Evolutionary conservation across 1,284 basidiomycete genomes (phyloP).

Genomic region (Moniliella sp.): DNA sequence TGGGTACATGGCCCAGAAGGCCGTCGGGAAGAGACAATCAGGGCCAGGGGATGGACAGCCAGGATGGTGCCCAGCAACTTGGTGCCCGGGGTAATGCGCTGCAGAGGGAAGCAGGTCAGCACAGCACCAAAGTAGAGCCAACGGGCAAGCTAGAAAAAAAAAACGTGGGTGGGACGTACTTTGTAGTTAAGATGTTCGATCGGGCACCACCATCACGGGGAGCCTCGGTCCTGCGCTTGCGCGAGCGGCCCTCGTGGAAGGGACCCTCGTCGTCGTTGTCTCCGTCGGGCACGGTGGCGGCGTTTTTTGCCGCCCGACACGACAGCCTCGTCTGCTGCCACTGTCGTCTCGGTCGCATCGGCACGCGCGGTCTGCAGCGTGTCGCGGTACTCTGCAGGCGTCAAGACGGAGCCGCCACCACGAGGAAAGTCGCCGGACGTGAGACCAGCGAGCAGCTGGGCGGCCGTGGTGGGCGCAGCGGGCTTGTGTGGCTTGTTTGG

Average conservation of each 20-base stretch:
- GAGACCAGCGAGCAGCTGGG: too few relatives aligned
- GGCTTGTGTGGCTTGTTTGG: too few relatives aligned
- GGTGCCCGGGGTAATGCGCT: slow-evolving; percentile 66
- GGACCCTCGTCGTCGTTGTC: too few relatives aligned
- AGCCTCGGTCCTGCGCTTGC: slow-evolving; percentile 6
- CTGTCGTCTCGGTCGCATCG: slow-evolving; percentile 55
- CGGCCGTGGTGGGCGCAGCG: too few relatives aligned
- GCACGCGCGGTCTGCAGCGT: slow-evolving; percentile 60
- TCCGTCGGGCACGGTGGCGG: slow-evolving; percentile 7
- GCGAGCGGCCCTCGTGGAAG: slow-evolving; percentile 35
- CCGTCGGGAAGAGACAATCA: slow-evolving; percentile 91
- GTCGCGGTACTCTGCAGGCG: slow-evolving; percentile 70
- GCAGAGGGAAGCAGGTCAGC: slow-evolving; percentile 2
- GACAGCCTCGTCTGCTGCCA: slow-evolving; percentile 16
- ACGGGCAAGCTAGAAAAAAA: too few relatives aligned
- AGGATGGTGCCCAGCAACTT: slow-evolving; percentile 67
- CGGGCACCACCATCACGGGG: slow-evolving; percentile 7
- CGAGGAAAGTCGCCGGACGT: slow-evolving; percentile 89
- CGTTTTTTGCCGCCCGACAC: slow-evolving; percentile 35
- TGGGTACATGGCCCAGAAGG: slow-evolving; percentile 77
- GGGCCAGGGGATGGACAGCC: slow-evolving; percentile 64
- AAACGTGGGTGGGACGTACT: slow-evolving; percentile 37
- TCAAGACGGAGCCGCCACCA: slow-evolving; percentile 52
- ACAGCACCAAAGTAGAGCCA: neutral
- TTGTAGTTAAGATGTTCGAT: slow-evolving; percentile 86